Percentiles rank a stretch among this genome's conserved stretches.
phyloP scores from a whole-genome alignment of 2,329 filamentous ascomycete genomes.

The Penicillium sclerotigenum region DNA sequence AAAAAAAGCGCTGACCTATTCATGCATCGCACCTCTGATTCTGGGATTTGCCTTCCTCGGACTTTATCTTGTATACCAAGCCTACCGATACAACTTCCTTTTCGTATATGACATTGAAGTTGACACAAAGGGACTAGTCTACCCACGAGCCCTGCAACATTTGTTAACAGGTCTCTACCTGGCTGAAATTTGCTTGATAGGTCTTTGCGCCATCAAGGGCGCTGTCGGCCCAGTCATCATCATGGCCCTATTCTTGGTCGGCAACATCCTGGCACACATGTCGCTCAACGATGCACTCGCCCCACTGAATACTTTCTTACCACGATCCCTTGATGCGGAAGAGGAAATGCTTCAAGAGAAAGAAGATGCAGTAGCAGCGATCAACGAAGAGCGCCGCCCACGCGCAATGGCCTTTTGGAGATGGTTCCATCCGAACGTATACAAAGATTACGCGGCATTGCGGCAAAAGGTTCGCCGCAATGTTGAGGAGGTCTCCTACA shows the following conservation, averaged over 20 bases:
- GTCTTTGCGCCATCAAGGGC: slow-evolving; percentile 70
- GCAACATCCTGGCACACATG: slow-evolving; percentile 72
- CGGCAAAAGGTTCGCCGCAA: slow-evolving; percentile 64
- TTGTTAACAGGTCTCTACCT: slow-evolving; percentile 81
- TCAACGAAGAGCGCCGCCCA: slow-evolving; percentile 22
- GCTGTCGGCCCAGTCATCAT: slow-evolving; percentile 66
- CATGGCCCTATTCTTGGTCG: slow-evolving; percentile 71
- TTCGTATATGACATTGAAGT: slow-evolving; percentile 78
- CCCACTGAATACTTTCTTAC: slow-evolving; percentile 62
- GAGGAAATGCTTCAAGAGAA: slow-evolving; percentile 48
- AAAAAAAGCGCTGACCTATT: slow-evolving; percentile 84
- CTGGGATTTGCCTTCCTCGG: slow-evolving; percentile 77
- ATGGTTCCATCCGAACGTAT: slow-evolving; percentile 68
- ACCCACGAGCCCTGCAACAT: slow-evolving; percentile 80
- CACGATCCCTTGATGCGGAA: slow-evolving; percentile 61
- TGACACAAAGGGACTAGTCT: slow-evolving; percentile 85
- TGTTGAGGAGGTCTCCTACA: slow-evolving; percentile 58
- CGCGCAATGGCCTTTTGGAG: slow-evolving; percentile 30
- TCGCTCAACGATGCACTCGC: slow-evolving; percentile 46
- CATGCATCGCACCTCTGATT: slow-evolving; percentile 80
- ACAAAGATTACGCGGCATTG: slow-evolving; percentile 70
- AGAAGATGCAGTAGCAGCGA: slow-evolving; percentile 26
- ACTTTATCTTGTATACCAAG: slow-evolving; percentile 76
- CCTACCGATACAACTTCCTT: slow-evolving; percentile 86
- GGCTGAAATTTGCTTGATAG: slow-evolving; percentile 77